Evolutionary conservation across 768 basidiomycete genomes (phyloP).

Genomic region (Kwoniella botswanensis): DNA sequence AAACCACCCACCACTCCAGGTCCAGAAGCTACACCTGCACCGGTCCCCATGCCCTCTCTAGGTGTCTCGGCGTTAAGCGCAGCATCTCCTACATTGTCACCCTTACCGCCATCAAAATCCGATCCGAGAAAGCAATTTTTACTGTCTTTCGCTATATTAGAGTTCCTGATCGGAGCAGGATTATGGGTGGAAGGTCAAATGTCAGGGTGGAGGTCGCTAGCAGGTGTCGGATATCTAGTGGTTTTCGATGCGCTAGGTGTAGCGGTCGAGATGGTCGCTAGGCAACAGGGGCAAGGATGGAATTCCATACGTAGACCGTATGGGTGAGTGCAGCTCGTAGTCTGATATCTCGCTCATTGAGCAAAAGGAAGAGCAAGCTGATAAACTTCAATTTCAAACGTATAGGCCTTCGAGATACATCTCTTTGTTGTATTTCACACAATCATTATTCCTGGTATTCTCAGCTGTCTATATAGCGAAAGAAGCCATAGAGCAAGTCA

Average conservation of each 20-base stretch:
- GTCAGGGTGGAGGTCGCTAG: slow-evolving; percentile 80
- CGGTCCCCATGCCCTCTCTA: slow-evolving; percentile 47
- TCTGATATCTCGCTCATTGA: not conserved
- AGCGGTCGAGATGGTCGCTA: slow-evolving; percentile 60
- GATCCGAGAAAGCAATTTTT: slow-evolving; percentile 40
- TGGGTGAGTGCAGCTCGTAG: slow-evolving; percentile 63
- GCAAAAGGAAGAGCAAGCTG: not conserved
- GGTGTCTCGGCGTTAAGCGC: slow-evolving; percentile 29
- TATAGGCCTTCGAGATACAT: slow-evolving; percentile 47
- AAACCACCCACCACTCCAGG: slow-evolving; percentile 19
- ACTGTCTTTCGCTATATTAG: slow-evolving; percentile 49
- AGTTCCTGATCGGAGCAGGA: slow-evolving; percentile 60
- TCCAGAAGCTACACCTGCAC: slow-evolving; percentile 41
- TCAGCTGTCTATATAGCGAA: slow-evolving; percentile 95
- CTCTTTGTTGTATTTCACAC: slow-evolving; percentile 72
- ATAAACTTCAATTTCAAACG: slow-evolving; percentile 9
- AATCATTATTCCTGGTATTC: slow-evolving; percentile 92
- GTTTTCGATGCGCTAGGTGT: slow-evolving; percentile 93
- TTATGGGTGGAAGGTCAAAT: slow-evolving; percentile 91
- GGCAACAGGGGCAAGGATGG: slow-evolving; percentile 49
- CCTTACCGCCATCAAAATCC: slow-evolving; percentile 26
- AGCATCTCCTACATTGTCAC: slow-evolving; percentile 30
- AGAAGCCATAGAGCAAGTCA: slow-evolving; percentile 89
- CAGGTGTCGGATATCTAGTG: slow-evolving; percentile 93
- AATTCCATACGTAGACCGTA: slow-evolving; percentile 61